Conservation (phyloP, 768 basidiomycete genomes). For the Lentinus tigrinus region DNA sequence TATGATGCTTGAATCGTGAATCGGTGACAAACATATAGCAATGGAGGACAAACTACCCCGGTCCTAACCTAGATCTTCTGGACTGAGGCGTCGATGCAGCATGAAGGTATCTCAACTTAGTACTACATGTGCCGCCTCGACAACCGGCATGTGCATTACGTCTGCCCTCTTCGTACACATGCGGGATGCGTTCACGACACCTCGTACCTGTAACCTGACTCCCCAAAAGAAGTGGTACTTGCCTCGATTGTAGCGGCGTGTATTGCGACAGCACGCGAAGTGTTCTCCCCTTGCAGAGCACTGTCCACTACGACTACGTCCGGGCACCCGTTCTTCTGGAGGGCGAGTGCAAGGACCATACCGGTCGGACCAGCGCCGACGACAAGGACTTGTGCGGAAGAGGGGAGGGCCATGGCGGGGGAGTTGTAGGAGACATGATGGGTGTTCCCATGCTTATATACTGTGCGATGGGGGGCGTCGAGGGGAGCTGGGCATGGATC, state of each 20-base stretch:
- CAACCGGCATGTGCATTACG: too few species aligned
- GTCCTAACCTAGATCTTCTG: too few species aligned
- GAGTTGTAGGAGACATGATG: neutral
- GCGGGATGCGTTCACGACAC: too few species aligned
- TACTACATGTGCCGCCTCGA: too few species aligned
- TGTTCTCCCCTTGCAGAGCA: conserved; percentile 28
- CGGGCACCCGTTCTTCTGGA: conserved; percentile 39
- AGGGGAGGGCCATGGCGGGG: conserved; percentile 31
- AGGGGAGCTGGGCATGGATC: too few species aligned
- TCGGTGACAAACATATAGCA: too few species aligned
- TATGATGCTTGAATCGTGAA: too few species aligned
- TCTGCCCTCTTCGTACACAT: too few species aligned
- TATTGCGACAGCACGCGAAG: conserved; percentile 45
- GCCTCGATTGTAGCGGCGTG: conserved; percentile 58
- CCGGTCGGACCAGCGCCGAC: conserved; percentile 53
- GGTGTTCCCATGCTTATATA: neutral
- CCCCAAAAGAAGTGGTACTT: conserved; percentile 31
- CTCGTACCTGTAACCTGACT: too few species aligned
- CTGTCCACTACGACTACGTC: conserved; percentile 48
- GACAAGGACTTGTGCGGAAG: conserved; percentile 42
- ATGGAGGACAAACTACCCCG: too few species aligned
- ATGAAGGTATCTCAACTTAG: too few species aligned
- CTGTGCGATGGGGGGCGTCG: neutral
- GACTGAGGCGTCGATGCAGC: too few species aligned
- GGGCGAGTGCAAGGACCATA: conserved; percentile 45